Evolutionary conservation across 306 rosid genomes (phyloP), one percentile per base, ranked within the genome.

Genomic region (Cucumis melo): DNA sequence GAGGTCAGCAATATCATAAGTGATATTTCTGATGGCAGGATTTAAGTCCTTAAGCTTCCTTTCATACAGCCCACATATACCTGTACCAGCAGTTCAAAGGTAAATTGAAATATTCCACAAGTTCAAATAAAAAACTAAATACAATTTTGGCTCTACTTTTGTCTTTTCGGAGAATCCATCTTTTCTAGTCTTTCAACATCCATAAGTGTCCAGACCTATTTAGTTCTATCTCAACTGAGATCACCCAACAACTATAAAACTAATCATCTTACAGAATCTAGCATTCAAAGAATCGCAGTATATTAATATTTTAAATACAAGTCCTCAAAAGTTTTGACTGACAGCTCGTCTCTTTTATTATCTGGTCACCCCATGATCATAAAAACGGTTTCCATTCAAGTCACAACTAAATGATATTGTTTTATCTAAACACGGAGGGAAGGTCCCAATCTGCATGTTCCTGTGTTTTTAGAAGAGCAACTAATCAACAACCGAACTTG

Each of bases 21-120:
- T 88, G 79, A 94, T 80, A 83, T 90, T 89, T 82, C 96, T 82
- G 84, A 81, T 79, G 20, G 97, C 96, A 10, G 98, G 99, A 83
- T 94, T 92, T 81, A 94, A 84, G 74, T 94, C 99, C 87, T 88
- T 94, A 32, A 94, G 96, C 86, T 94, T 94, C 89, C 97, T 89
- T 81, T 94, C 99, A 80, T 94, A 94, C 36, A 94, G 78, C 65
- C 89, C 96, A 58, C 99, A 94, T 84, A 94, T 88, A 82, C 98
- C 99, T 94, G 88, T 58, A 80, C 38, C 80, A 60, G 61, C 80
- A 60, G 61, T 55, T 56, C 79, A 73, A 72, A 46, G 82, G 62
- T 74, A 84, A 19, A 77, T 83, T 76, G 77, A 17, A 58, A 46
- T 77, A 46, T 51, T 53, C 80, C 71, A 73, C 62, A 74, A 14